Conservation (phyloP, 805 yeast species). For the Candida parachauliodes region DNA sequence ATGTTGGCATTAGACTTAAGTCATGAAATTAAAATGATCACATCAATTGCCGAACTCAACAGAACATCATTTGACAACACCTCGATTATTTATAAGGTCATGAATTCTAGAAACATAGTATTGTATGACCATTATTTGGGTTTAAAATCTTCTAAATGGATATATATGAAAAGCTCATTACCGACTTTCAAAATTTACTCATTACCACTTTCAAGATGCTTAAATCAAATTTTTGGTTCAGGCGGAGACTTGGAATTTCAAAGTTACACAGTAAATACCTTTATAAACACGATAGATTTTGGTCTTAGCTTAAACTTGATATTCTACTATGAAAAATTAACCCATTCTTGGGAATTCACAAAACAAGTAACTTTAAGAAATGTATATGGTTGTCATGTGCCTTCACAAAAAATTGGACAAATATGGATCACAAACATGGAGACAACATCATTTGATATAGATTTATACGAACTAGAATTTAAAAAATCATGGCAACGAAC, state of each 20-base stretch:
- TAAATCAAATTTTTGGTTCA: constrained; percentile 8
- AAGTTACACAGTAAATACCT: not conserved
- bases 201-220: constrained; percentile 8
- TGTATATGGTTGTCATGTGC: constrained; percentile 8
- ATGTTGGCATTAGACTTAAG: not conserved
- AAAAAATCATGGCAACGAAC: not conserved
- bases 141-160: constrained; percentile 2
- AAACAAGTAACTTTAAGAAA: constrained; percentile 2
- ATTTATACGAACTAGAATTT: not conserved
- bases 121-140: constrained; percentile 2
- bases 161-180: not conserved
- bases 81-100: constrained; percentile 5
- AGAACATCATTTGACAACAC: not conserved
- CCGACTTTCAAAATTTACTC: not conserved
- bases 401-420: constrained; percentile 8
- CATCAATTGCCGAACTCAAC: constrained; percentile 3
- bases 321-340: constrained; percentile 7
- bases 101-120: not conserved
- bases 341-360: constrained; percentile 5
- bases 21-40: not conserved
- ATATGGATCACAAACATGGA: constrained; percentile 5
- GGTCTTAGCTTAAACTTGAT: constrained; percentile 6
- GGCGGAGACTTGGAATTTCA: constrained; percentile 9
- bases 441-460: not conserved
- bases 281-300: constrained; percentile 7